These are phyloP conservation scores for Sindora glabra DNA, from an alignment of 306 rosid species.

Conservation along the genomic window DNA sequence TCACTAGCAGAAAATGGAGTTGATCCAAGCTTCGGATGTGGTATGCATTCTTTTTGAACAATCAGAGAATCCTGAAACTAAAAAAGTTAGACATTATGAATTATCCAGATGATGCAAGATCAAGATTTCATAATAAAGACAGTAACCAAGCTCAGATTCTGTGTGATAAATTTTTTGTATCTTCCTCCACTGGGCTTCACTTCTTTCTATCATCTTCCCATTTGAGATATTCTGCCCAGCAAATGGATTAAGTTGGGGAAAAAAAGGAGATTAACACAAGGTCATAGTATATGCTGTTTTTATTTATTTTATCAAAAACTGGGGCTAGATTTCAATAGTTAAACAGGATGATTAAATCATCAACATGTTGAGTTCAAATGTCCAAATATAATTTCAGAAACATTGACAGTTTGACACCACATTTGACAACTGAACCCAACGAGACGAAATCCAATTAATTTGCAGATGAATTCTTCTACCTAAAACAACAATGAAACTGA, in stretches of 20 bases:
- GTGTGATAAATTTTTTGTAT: background rate
- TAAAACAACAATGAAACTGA: background rate
- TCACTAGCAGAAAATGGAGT: background rate
- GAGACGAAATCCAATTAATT: background rate
- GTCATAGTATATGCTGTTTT: too few species aligned
- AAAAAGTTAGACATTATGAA: background rate
- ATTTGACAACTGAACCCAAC: background rate
- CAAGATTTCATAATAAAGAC: background rate
- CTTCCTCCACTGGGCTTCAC: too few species aligned
- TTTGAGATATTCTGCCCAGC: background rate
- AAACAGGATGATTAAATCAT: too few species aligned
- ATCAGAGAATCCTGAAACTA: background rate
- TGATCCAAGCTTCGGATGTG: background rate
- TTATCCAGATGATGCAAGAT: background rate
- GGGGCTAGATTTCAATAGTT: too few species aligned
- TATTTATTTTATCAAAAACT: too few species aligned
- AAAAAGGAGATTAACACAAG: too few species aligned
- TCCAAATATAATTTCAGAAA: background rate
- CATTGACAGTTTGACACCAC: background rate
- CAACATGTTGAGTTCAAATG: background rate
- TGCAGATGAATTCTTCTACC: background rate
- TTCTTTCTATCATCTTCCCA: background rate
- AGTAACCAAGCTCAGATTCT: background rate
- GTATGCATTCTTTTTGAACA: slow-evolving; percentile 3
- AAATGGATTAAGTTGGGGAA: too few species aligned